Evolutionary conservation across 768 basidiomycete species (phyloP), one percentile per base, ranked within the genome.

Genomic region (Kwoniella shandongensis): DNA sequence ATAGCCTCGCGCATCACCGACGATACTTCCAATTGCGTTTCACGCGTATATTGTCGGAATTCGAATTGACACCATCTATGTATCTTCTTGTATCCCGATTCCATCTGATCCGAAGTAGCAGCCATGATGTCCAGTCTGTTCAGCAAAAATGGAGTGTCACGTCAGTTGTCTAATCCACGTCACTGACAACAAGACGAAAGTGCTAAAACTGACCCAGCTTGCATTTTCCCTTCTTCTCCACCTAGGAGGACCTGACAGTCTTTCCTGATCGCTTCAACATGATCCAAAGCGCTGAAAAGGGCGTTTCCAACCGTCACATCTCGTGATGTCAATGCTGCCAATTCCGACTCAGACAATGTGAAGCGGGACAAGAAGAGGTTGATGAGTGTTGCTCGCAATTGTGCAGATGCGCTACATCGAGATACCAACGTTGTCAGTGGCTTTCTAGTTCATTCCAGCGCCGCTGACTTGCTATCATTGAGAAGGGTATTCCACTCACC

Each of bases 71-170:
- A 84, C 85, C 88, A 93, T 23, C 91, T 85, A 54, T 87, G 81
- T 39, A 93, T 84, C 78, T 96, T 97, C 57, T 89, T 85, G 76
- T 89, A 93, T 2, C 86, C 93, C 63, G 88, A 85, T 72, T 98
- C 92, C 42, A 97, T 84, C 60, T 89, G 82, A 8, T 84, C 80
- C 0, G 87, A 85, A 0, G 90, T 96, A 7, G 84, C 80, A 0
- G 86, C 79, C 85, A 97, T 90, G 57, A 97, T 90, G 69, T 97
- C 94, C 42, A 89, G 77, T 2, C 93, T 96, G 62, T 17, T n/a
- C n/a, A n/a, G n/a, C n/a, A n/a, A n/a, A n/a, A n/a, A n/a, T n/a
- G n/a, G n/a, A n/a, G n/a, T n/a, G n/a, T n/a, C n/a, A 20, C 25
- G 23, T 51, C 49, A 51, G 49, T 35, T 18, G n/a, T 30, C 12